Conservation (phyloP, 2,329 filamentous ascomycete species). For the Fusarium hainanense region DNA sequence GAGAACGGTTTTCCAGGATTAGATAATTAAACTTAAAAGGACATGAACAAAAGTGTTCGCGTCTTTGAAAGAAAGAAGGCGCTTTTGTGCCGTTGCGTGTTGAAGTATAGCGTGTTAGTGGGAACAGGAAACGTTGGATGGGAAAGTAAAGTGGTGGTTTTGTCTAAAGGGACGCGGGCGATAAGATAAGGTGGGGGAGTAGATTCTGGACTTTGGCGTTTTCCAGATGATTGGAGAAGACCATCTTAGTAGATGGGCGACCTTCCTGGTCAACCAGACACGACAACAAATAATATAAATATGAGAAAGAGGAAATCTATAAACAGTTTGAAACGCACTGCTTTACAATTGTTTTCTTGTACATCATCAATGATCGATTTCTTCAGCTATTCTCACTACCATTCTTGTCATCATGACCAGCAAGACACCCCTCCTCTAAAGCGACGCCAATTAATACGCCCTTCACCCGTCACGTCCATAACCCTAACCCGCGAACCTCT, state of each 20-base stretch:
- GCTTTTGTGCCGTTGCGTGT: slow-evolving; percentile 13
- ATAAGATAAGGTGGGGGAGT: slow-evolving; percentile 38
- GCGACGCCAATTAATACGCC: not conserved
- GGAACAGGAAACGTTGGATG: slow-evolving; percentile 18
- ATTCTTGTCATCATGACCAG: not conserved
- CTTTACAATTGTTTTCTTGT: not conserved
- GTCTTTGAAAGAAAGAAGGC: not conserved
- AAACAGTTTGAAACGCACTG: not conserved
- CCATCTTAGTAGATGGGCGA: not conserved
- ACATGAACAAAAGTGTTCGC: not conserved
- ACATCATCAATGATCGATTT: not conserved
- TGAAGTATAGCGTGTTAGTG: slow-evolving; percentile 26
- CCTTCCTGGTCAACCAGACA: slow-evolving; percentile 27
- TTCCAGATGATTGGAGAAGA: slow-evolving; percentile 3
- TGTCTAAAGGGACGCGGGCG: slow-evolving; percentile 28
- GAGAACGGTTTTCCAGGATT: not conserved
- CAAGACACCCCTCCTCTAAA: not conserved
- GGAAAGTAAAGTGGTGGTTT: slow-evolving; percentile 33
- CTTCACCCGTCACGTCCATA: slow-evolving; percentile 22
- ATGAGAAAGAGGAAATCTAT: not conserved
- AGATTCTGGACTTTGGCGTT: not conserved
- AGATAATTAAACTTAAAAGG: not conserved
- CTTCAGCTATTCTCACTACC: not conserved
- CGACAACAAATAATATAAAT: slow-evolving; percentile 22
- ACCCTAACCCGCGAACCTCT: slow-evolving; percentile 29